Evolutionary conservation across 1,284 basidiomycete species (phyloP).

Genomic region (Schizophyllum amplum): DNA sequence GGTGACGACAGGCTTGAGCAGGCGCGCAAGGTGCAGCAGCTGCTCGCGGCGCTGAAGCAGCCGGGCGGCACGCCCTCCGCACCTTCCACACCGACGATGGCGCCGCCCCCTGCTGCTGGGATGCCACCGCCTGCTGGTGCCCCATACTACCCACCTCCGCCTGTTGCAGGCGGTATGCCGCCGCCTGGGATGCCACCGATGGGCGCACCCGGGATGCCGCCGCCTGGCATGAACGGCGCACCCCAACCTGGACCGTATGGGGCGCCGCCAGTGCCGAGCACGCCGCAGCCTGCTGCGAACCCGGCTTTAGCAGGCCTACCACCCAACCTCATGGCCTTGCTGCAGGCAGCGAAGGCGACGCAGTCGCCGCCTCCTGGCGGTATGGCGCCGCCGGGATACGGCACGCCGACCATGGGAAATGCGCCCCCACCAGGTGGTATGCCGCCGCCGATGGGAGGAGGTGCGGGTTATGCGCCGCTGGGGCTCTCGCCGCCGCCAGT

Average conservation of each 20-base stretch:
- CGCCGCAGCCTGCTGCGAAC: not conserved
- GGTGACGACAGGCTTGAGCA: slow-evolving; percentile 71
- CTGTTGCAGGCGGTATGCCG: slow-evolving; percentile 31
- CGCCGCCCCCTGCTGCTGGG: too few relatives aligned
- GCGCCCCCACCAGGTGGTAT: too few relatives aligned
- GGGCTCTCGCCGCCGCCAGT: not conserved
- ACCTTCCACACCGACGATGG: too few relatives aligned
- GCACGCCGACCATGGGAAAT: too few relatives aligned
- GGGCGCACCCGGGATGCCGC: slow-evolving; percentile 22
- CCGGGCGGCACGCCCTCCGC: too few relatives aligned
- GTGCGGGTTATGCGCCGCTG: not conserved
- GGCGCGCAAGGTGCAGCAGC: slow-evolving; percentile 73
- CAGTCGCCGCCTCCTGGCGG: not conserved
- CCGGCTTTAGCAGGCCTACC: not conserved
- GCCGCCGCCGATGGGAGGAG: too few relatives aligned
- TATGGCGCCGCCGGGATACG: too few relatives aligned
- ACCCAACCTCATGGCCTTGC: not conserved
- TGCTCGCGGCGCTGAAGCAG: slow-evolving; percentile 72
- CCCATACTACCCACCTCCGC: too few relatives aligned
- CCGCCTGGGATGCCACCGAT: slow-evolving; percentile 13
- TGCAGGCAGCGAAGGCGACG: not conserved
- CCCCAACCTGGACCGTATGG: not conserved
- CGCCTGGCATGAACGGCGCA: not conserved
- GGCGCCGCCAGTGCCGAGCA: not conserved
- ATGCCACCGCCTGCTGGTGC: too few relatives aligned